These are phyloP conservation scores for Triticum monococcum DNA, from an alignment of 176 grass and related monocot species.

Conservation along the genomic window DNA sequence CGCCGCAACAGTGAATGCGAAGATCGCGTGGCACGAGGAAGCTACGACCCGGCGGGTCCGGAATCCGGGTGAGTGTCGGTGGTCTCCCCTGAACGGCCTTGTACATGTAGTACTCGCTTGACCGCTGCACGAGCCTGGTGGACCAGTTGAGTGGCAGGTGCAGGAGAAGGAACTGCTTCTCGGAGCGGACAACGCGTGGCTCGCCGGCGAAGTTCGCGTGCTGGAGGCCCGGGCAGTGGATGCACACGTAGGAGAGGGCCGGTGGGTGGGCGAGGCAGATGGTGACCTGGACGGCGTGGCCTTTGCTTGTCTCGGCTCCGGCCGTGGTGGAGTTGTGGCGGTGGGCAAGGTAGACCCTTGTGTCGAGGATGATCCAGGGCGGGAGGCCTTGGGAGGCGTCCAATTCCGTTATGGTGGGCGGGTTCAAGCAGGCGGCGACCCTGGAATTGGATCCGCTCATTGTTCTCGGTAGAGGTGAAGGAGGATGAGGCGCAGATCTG, in stretches of 20 bases:
- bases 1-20: not conserved
- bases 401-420: too few relatives aligned
- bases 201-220: not conserved
- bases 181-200: not conserved
- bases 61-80: not conserved
- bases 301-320: not conserved
- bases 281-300: not conserved
- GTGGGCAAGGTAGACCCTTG: not conserved
- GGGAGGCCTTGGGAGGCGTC: not conserved
- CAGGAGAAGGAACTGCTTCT: not conserved
- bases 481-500: too few relatives aligned
- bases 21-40: not conserved
- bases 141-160: not conserved
- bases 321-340: not conserved
- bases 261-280: not conserved
- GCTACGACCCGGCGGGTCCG: not conserved
- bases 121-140: not conserved
- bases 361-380: not conserved
- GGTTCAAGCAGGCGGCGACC: too few relatives aligned
- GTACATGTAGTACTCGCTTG: not conserved
- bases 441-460: too few relatives aligned
- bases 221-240: not conserved
- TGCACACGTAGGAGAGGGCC: not conserved
- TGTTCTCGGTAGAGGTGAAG: too few relatives aligned
- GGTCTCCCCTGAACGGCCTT: not conserved